Evolutionary conservation across 352 stramenopile genomes (phyloP).

Genomic region (Pythium monospermum): DNA sequence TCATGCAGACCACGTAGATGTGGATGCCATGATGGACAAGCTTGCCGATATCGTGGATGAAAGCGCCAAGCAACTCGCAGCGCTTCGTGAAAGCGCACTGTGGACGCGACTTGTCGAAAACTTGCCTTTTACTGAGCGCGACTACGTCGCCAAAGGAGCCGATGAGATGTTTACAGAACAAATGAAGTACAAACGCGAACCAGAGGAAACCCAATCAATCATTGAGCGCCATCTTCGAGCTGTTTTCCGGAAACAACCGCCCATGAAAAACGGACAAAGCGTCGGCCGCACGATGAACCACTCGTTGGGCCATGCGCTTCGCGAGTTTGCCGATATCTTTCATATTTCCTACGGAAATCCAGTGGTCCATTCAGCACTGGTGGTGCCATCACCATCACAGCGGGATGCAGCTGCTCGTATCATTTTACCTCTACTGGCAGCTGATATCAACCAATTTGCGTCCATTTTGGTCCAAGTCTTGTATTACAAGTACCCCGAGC

Average conservation of each 20-base stretch:
- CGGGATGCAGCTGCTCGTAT: background rate
- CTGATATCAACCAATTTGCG: slow-evolving; percentile 48
- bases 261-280: slow-evolving; percentile 35
- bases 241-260: slow-evolving; percentile 30
- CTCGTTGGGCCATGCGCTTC: slow-evolving; percentile 42
- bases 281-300: slow-evolving; percentile 39
- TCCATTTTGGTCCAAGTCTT: slow-evolving; percentile 50
- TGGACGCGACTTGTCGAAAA: slow-evolving; percentile 42
- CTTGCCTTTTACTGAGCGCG: slow-evolving; percentile 34
- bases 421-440: slow-evolving; percentile 37
- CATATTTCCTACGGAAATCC: slow-evolving; percentile 33
- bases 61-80: slow-evolving; percentile 26
- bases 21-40: slow-evolving; percentile 35
- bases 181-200: slow-evolving; percentile 50
- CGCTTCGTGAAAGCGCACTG: slow-evolving; percentile 8
- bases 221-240: slow-evolving; percentile 39
- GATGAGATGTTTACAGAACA: slow-evolving; percentile 61
- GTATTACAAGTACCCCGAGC: slow-evolving; percentile 44
- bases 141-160: slow-evolving; percentile 44
- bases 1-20: background rate
- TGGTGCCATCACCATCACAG: background rate
- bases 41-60: slow-evolving; percentile 33
- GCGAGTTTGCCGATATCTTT: slow-evolving; percentile 51
- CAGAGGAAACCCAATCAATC: slow-evolving; percentile 24
- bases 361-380: slow-evolving; percentile 11